phyloP scores from a whole-genome alignment of 345 rosid species.

The Xanthoceras sorbifolium region DNA sequence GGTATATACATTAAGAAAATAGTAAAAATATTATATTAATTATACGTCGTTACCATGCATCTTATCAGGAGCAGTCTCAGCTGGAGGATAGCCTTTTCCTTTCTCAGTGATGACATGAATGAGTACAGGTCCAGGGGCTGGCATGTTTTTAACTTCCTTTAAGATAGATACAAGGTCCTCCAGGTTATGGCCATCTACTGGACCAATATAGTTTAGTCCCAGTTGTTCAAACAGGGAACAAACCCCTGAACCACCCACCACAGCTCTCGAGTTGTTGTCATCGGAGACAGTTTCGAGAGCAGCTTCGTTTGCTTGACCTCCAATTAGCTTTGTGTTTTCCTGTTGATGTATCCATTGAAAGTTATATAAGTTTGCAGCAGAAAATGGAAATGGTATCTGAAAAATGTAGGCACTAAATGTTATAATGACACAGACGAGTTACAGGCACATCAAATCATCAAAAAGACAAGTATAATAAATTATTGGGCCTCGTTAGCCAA shows the following conservation, averaged over 20 bases:
- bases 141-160: conserved; percentile 33
- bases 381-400: not conserved
- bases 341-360: not conserved
- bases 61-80: conserved; percentile 50
- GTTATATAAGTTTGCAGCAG: not conserved
- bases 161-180: conserved; percentile 44
- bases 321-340: conserved; percentile 43
- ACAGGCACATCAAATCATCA: too few species aligned
- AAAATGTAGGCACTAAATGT: not conserved
- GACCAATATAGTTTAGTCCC: conserved; percentile 51
- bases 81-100: conserved; percentile 54
- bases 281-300: conserved; percentile 35
- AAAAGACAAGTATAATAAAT: too few species aligned
- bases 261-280: conserved; percentile 17
- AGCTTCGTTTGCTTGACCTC: conserved; percentile 33
- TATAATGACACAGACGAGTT: not conserved
- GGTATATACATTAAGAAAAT: not conserved
- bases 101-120: conserved; percentile 56
- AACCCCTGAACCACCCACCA: conserved; percentile 26
- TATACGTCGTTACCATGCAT: conserved; percentile 43
- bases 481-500: too few species aligned
- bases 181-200: conserved; percentile 49
- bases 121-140: conserved; percentile 47
- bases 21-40: not conserved
- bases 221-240: conserved; percentile 47